Evolutionary conservation across 768 basidiomycete genomes (phyloP).

Genomic region (Boletus insuetus): DNA sequence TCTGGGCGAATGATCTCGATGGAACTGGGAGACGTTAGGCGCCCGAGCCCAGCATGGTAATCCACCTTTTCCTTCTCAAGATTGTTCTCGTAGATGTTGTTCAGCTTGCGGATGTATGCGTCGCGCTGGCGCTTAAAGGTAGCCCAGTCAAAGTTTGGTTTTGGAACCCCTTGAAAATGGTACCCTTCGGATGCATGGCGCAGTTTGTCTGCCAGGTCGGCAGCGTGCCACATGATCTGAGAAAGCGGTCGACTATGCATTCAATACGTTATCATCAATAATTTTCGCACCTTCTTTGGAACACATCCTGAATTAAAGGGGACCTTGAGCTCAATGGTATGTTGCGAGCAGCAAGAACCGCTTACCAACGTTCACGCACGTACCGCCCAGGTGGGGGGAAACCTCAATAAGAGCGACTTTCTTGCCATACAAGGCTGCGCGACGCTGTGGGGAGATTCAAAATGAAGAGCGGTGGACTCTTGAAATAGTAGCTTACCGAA

Average conservation of each 20-base stretch:
- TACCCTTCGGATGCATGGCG: conserved; percentile 71
- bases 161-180: conserved; percentile 58
- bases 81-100: conserved; percentile 90
- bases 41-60: conserved; percentile 75
- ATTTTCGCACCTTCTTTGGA: conserved; percentile 77
- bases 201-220: conserved; percentile 84
- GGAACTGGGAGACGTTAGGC: conserved; percentile 63
- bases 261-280: neutral
- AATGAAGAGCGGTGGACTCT: neutral
- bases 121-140: conserved; percentile 92
- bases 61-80: conserved; percentile 86
- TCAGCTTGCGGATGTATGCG: conserved; percentile 87
- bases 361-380: conserved; percentile 97
- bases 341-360: conserved; percentile 8
- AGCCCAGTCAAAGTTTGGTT: conserved; percentile 81
- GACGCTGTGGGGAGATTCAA: conserved; percentile 51
- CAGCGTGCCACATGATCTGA: conserved; percentile 98
- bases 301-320: conserved; percentile 71
- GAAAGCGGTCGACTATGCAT: neutral
- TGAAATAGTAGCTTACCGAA: conserved; percentile 54
- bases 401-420: conserved; percentile 90
- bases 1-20: conserved; percentile 73
- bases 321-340: conserved; percentile 1
- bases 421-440: conserved; percentile 89
- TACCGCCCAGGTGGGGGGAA: conserved; percentile 77